Evolutionary conservation across 1,284 basidiomycete species (phyloP), one percentile per base, ranked within the genome.

Genomic region (Rugosomyces carneus): DNA sequence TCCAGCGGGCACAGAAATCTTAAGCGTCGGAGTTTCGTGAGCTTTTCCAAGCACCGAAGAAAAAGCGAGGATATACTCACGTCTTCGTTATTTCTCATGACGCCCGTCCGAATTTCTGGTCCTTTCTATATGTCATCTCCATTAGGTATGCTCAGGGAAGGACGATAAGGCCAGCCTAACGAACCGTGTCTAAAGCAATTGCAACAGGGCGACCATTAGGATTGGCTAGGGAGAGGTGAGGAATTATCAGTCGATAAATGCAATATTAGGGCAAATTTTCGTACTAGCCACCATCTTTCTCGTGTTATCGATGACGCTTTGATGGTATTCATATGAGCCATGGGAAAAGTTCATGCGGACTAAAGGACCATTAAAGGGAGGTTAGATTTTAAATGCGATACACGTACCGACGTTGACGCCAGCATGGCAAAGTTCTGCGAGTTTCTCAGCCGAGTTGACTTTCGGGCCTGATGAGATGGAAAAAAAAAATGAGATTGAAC

Each of bases 291-390:
- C 77, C 72, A 89, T 85, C 62, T 83, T 84, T 59, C 93, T 81
- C 42, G 92, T 89, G 75, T 97, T 96, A 74, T 97, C 91, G 63
- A 98, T 92, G 55, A 97, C 93, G 55, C 89, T 93, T 72, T 97
- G 91, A 71, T 98, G 94, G 68, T 94, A 96, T 60, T 93, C 91
- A 68, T 98, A 94, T 47, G 85, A 87, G 45, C 93, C 93, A 81
- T 96, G 93, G 45, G 93, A 95, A 67, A 95, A 95, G 78, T 97
- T 96, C 93, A 96, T 96, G 68, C 93, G 92, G 51, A 96, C 93
- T 95, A 57, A 29, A 47, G 40, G 38, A 38, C 37, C 32, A 26
- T 36, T 47, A 43, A 55, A 42, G 37, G 11, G n/a, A 31, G 29
- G 13, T 11, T 13, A 13, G 8, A 31, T 10, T 31, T 3, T 13